Evolutionary conservation across 2,329 filamentous ascomycete genomes (phyloP).

Genomic region (Colletotrichum gloeosporioides): DNA sequence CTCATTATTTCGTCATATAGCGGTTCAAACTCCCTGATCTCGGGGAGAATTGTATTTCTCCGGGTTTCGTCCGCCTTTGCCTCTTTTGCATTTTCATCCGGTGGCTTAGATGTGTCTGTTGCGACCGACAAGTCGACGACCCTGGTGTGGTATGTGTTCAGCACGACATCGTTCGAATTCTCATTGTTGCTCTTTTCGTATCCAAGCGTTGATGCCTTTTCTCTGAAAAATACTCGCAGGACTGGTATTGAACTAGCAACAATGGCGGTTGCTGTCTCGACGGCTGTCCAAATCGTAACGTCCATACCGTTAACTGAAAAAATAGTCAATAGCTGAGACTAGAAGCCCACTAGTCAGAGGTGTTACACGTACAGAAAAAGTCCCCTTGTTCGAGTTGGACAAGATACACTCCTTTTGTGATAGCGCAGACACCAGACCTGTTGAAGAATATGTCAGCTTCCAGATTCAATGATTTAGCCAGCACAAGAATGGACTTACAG

Average conservation of each 20-base stretch:
- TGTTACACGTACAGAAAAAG: neutral
- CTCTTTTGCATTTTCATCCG: neutral
- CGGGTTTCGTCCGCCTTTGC: neutral
- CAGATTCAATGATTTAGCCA: neutral
- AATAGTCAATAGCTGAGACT: neutral
- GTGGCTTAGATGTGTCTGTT: neutral
- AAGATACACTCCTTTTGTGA: constrained; percentile 10
- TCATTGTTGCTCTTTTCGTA: neutral
- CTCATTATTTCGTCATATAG: neutral
- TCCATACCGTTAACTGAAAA: constrained; percentile 13
- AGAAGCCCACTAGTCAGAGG: neutral
- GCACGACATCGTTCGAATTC: neutral
- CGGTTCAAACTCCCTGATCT: neutral
- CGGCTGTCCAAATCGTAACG: constrained; percentile 32
- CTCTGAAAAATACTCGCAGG: constrained; percentile 31
- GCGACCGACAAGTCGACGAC: neutral
- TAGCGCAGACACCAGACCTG: constrained; percentile 1
- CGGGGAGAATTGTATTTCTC: neutral
- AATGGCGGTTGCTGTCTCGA: constrained; percentile 31
- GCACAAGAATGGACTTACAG: constrained; percentile 23
- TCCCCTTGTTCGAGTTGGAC: constrained; percentile 2
- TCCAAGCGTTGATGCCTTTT: constrained; percentile 12
- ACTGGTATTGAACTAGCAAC: constrained; percentile 36
- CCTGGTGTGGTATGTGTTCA: neutral
- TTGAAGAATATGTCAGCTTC: neutral